phyloP scores from a whole-genome alignment of 2,329 filamentous ascomycete species.

The Colletotrichum destructivum region DNA sequence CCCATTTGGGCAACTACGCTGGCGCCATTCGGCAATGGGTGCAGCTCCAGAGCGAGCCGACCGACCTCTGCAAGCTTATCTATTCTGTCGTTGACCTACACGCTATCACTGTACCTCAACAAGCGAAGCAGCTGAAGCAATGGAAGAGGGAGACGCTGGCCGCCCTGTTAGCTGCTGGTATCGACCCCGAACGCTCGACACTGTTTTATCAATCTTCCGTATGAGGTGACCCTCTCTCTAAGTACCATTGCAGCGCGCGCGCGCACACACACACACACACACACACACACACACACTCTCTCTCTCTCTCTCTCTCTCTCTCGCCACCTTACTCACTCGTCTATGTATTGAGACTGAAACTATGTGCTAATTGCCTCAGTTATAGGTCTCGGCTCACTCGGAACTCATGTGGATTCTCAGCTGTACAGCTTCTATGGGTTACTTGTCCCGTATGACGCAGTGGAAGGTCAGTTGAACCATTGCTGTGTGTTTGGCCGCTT shows the following conservation, averaged over 20 bases:
- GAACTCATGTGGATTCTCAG: constrained; percentile 98
- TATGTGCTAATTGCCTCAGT: neutral
- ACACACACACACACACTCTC: neutral
- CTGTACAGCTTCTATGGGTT: constrained; percentile 91
- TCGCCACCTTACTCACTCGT: neutral
- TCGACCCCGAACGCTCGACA: constrained; percentile 82
- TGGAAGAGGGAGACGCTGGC: constrained; percentile 84
- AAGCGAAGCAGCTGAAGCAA: constrained; percentile 71
- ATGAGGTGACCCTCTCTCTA: neutral
- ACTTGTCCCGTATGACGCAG: constrained; percentile 98
- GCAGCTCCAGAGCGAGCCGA: constrained; percentile 77
- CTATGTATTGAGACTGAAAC: neutral
- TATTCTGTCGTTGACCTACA: constrained; percentile 96
- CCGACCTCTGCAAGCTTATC: constrained; percentile 73
- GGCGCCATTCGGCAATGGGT: constrained; percentile 93
- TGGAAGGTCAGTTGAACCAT: constrained; percentile 80
- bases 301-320: neutral
- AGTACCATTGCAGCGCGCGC: neutral
- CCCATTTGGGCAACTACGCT: constrained; percentile 95
- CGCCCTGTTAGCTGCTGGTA: constrained; percentile 84
- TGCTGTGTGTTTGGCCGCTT: neutral
- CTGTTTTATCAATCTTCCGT: constrained; percentile 87
- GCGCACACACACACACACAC: neutral
- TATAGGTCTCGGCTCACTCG: constrained; percentile 80
- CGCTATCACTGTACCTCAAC: constrained; percentile 86